Evolutionary conservation across 768 basidiomycete species (phyloP), one percentile per base, ranked within the genome.

Genomic region (Rhodotorula kratochvilovae): DNA sequence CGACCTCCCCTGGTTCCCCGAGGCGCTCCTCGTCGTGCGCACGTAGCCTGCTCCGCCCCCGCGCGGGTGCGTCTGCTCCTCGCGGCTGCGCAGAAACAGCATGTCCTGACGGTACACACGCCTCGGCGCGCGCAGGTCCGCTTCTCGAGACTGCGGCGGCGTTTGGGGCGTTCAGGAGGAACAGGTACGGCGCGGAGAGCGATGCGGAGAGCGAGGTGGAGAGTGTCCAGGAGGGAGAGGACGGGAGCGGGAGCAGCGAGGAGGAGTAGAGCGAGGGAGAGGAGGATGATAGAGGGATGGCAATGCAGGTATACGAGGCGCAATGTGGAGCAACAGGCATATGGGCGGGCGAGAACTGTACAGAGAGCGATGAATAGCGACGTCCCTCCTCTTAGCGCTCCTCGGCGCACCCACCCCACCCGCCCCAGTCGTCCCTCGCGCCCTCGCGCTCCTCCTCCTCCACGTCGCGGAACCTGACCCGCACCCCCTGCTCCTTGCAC

Each of bases 261-360:
- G 88, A 84, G 87, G 90, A 81, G 79, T 42, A 23, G 33, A 54
- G 27, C 91, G 57, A 82, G 87, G 74, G 86, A 90, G 76, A 89
- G 85, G 82, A 90, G 89, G 5, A 25, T 25, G 23, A 50, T 11
- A 27, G 48, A 27, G 1, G 48, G 53, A 54, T 54, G 13, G 53
- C 53, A 54, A 29, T 54, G 13, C 29, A 54, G 31, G 13, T 6
- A 54, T 54, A 29, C 29, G 27, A 27, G 15, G 31, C 29, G 13
- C 10, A 29, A 7, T 29, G 53, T 46, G 45, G 21, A 46, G 2
- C 19, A 46, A 46, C n/a, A n/a, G n/a, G n/a, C n/a, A n/a, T 46
- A 46, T 7, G 21, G 21, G 45, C 17, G 21, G 16, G 19, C 19
- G 21, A 46, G 45, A 46, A 8, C 2, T 39, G 39, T 39, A 39